A percentile compares a stretch with the other conserved stretches of the same genome.
Conservation (phyloP, 306 rosid genomes). For the Pterocarpus santalinus region DNA sequence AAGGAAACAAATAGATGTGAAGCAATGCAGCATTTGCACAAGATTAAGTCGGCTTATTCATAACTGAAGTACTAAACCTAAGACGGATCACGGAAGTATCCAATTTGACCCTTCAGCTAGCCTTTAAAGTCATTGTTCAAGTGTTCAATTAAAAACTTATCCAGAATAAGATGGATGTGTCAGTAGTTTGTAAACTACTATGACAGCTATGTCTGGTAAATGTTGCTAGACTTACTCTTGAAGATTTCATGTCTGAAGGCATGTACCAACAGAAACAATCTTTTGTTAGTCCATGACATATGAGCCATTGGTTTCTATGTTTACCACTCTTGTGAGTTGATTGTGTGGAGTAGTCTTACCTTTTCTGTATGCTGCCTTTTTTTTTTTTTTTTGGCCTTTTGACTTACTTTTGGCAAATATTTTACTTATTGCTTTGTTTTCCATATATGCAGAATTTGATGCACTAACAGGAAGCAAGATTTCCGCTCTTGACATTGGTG, state of each 20-base stretch:
- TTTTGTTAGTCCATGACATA: slow-evolving; percentile 16
- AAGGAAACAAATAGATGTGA: background rate
- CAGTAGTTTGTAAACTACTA: slow-evolving; percentile 7
- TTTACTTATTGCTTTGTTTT: slow-evolving; percentile 32
- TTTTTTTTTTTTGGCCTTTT: background rate
- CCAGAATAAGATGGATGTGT: slow-evolving; percentile 2
- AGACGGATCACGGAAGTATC: background rate
- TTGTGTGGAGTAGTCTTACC: slow-evolving; percentile 15
- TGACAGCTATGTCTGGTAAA: background rate
- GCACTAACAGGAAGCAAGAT: slow-evolving; percentile 95
- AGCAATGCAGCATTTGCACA: slow-evolving; percentile 14
- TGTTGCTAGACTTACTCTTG: slow-evolving; percentile 11
- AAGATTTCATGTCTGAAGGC: slow-evolving; percentile 23
- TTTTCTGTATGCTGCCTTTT: slow-evolving; percentile 2
- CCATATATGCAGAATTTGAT: slow-evolving; percentile 76
- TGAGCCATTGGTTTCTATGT: slow-evolving; percentile 1
- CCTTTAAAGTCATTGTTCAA: slow-evolving; percentile 15
- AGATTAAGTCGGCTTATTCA: slow-evolving; percentile 16
- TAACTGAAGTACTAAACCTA: slow-evolving; percentile 9
- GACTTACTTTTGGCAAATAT: slow-evolving; percentile 28
- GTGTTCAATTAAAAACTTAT: background rate
- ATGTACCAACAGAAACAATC: slow-evolving; percentile 4
- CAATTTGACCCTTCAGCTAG: slow-evolving; percentile 9
- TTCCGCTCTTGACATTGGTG: slow-evolving; percentile 87
- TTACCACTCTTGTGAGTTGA: slow-evolving; percentile 30